Percentiles rank a stretch among this genome's conserved stretches.
phyloP scores from a whole-genome alignment of 2,329 filamentous ascomycete genomes.

The Colletotrichum tamarilloi region DNA sequence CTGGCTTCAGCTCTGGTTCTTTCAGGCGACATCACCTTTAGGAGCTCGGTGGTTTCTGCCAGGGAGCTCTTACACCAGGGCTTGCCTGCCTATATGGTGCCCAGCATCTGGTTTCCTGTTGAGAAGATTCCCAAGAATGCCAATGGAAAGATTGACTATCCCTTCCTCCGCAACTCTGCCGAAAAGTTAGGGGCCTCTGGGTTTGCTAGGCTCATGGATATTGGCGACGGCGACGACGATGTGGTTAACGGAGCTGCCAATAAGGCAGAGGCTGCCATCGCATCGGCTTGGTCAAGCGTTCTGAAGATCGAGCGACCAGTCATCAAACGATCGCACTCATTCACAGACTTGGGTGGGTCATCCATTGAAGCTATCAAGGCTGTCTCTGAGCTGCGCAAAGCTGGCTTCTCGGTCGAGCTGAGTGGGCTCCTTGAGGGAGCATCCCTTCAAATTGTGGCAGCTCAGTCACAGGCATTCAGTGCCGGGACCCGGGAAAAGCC shows the following conservation, averaged over 20 bases:
- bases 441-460: not conserved
- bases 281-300: conserved; percentile 30
- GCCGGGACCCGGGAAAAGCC: not conserved
- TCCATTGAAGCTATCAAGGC: conserved; percentile 37
- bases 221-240: not conserved
- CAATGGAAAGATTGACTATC: conserved; percentile 40
- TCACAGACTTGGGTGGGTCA: conserved; percentile 37
- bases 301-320: conserved; percentile 24
- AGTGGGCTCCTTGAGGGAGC: not conserved
- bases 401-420: not conserved
- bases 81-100: conserved; percentile 42
- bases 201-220: not conserved
- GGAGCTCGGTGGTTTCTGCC: not conserved
- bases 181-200: not conserved
- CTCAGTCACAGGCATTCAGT: not conserved
- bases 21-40: not conserved
- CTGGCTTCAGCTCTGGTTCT: not conserved
- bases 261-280: conserved; percentile 8
- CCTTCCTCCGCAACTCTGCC: not conserved
- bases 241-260: not conserved
- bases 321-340: conserved; percentile 25
- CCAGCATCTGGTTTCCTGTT: conserved; percentile 38
- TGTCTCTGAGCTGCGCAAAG: conserved; percentile 17
- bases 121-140: conserved; percentile 38
- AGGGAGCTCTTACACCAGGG: not conserved